phyloP scores from a whole-genome alignment of 106 monocot species.

The Allium fistulosum region DNA sequence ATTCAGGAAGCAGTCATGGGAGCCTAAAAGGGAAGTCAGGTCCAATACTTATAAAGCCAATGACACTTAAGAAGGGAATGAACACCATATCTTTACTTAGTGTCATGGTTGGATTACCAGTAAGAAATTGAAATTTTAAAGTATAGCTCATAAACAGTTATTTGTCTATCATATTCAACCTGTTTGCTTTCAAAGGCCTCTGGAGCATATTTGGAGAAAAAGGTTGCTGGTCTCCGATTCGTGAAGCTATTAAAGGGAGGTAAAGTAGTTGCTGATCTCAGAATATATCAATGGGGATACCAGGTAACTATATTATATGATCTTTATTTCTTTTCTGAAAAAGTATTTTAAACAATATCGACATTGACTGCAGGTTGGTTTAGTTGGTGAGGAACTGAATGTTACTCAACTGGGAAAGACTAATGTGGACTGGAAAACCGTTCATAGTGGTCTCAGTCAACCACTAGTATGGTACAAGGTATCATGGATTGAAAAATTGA shows the following conservation, averaged over 20 bases:
- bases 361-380: conserved; percentile 40
- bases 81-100: conserved; percentile 83
- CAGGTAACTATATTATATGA: conserved; percentile 32
- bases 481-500: background rate
- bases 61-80: conserved; percentile 36
- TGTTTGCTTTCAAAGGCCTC: conserved; percentile 33
- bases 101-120: conserved; percentile 88
- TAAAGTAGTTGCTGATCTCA: conserved; percentile 29
- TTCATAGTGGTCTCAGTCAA: conserved; percentile 9
- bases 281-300: conserved; percentile 52
- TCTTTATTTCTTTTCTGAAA: background rate
- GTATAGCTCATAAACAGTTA: background rate
- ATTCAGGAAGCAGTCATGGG: conserved; percentile 60
- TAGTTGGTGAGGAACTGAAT: conserved; percentile 49
- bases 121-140: conserved; percentile 11
- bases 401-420: conserved; percentile 46
- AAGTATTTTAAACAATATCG: background rate
- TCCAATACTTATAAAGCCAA: conserved; percentile 22
- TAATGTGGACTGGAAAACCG: conserved; percentile 27
- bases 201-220: conserved; percentile 67
- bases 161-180: background rate
- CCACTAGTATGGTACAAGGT: conserved; percentile 89
- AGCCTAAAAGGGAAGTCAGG: conserved; percentile 6
- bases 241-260: conserved; percentile 30
- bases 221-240: conserved; percentile 34